Conservation (phyloP, 2,329 filamentous ascomycete species). For the Diaporthe ampelina region DNA sequence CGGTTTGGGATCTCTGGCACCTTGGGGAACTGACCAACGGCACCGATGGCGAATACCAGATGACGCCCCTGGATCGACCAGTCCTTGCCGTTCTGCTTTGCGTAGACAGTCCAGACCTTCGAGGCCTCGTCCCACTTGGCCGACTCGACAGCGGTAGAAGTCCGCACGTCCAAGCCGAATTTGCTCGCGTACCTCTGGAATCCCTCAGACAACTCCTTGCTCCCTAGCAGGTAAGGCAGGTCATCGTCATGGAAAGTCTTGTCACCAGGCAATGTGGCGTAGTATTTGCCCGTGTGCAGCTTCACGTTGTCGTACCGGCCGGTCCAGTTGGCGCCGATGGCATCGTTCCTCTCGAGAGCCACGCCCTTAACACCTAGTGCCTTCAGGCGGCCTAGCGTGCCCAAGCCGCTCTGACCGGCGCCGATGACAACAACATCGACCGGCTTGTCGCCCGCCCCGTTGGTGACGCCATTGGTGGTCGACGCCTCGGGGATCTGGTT, state of each 20-base stretch:
- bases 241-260: slow-evolving; percentile 17
- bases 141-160: neutral
- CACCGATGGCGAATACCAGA: neutral
- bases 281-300: slow-evolving; percentile 14
- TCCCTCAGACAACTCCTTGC: neutral
- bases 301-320: slow-evolving; percentile 17
- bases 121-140: neutral
- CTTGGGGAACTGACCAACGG: neutral
- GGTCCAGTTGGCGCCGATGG: slow-evolving; percentile 13
- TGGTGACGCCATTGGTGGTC: neutral
- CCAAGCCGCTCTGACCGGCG: slow-evolving; percentile 3
- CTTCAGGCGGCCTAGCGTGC: slow-evolving; percentile 1
- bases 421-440: slow-evolving; percentile 11
- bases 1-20: neutral
- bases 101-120: slow-evolving; percentile 8
- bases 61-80: slow-evolving; percentile 11
- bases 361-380: slow-evolving; percentile 9
- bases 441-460: neutral
- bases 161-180: slow-evolving; percentile 1
- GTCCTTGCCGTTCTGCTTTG: slow-evolving; percentile 4
- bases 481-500: neutral
- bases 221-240: neutral
- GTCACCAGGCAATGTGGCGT: neutral
- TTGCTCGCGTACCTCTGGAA: slow-evolving; percentile 1
- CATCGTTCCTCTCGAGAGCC: neutral